Conservation (phyloP, 2,329 filamentous ascomycete genomes). For the Aspergillus oerlinghausenensis region DNA sequence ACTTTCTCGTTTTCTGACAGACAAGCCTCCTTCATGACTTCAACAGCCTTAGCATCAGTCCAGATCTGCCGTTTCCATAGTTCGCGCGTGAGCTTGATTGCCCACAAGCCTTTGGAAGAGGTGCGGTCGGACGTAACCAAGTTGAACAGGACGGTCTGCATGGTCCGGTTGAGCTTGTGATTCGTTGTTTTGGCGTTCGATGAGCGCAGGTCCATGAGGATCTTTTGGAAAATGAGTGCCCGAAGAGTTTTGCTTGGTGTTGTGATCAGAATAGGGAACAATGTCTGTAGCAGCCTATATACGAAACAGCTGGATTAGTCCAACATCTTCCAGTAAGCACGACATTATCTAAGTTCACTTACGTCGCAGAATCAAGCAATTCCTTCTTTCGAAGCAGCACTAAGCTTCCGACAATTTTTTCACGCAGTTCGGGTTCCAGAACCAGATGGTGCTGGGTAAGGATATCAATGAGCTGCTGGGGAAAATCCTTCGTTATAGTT, state of each 20-base stretch:
- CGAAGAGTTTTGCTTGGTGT: slow-evolving; percentile 88
- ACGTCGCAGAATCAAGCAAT: slow-evolving; percentile 74
- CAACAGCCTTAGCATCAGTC: slow-evolving; percentile 91
- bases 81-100: slow-evolving; percentile 90
- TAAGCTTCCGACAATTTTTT: slow-evolving; percentile 90
- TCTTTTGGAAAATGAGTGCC: slow-evolving; percentile 79
- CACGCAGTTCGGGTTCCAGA: slow-evolving; percentile 77
- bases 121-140: slow-evolving; percentile 79
- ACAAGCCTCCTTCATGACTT: slow-evolving; percentile 93
- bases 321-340: neutral
- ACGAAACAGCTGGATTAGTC: neutral
- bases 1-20: slow-evolving; percentile 92
- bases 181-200: slow-evolving; percentile 85
- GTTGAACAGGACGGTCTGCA: slow-evolving; percentile 91
- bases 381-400: slow-evolving; percentile 87
- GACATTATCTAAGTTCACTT: slow-evolving; percentile 15
- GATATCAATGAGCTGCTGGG: slow-evolving; percentile 75
- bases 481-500: slow-evolving; percentile 69
- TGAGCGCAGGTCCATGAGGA: slow-evolving; percentile 81
- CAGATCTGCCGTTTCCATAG: slow-evolving; percentile 96
- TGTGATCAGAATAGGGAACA: slow-evolving; percentile 92
- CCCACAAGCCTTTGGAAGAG: slow-evolving; percentile 87
- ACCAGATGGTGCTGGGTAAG: slow-evolving; percentile 76
- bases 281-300: slow-evolving; percentile 66
- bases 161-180: slow-evolving; percentile 85